Conservation (phyloP, 2,329 filamentous ascomycete genomes). For the Talaromyces sp. region DNA sequence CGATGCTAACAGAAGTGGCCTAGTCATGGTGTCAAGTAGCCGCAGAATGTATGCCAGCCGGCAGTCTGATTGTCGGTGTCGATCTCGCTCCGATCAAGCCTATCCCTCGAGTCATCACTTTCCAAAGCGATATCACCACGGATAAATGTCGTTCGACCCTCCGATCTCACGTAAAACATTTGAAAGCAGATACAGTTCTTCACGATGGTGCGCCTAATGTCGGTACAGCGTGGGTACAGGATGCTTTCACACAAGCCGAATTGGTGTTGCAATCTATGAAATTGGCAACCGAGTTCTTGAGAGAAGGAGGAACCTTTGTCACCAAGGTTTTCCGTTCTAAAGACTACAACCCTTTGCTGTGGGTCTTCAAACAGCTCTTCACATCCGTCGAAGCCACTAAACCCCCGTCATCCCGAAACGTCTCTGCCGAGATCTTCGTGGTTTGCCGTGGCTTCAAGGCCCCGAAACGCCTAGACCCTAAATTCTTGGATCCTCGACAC, state of each 20-base stretch:
- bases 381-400: conserved; percentile 95
- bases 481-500: conserved; percentile 81
- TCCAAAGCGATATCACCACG: conserved; percentile 97
- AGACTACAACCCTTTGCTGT: conserved; percentile 91
- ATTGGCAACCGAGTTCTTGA: conserved; percentile 87
- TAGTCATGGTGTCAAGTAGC: conserved; percentile 96
- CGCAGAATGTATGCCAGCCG: conserved; percentile 87
- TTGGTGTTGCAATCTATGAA: conserved; percentile 87
- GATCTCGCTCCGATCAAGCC: conserved; percentile 94
- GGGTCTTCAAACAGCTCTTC: conserved; percentile 98
- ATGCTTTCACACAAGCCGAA: conserved; percentile 97
- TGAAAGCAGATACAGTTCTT: conserved; percentile 92
- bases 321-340: conserved; percentile 98
- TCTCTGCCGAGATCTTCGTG: conserved; percentile 97
- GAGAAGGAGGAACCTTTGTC: conserved; percentile 86
- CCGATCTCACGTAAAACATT: conserved; percentile 84
- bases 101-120: conserved; percentile 89
- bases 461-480: conserved; percentile 87
- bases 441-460: conserved; percentile 95
- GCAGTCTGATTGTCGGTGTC: conserved; percentile 88
- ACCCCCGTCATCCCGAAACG: conserved; percentile 90
- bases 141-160: conserved; percentile 93
- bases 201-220: conserved; percentile 98
- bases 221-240: conserved; percentile 95
- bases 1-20: conserved; percentile 24